phyloP scores from a whole-genome alignment of 2,329 filamentous ascomycete genomes.

The Tolypocladium sp. region DNA sequence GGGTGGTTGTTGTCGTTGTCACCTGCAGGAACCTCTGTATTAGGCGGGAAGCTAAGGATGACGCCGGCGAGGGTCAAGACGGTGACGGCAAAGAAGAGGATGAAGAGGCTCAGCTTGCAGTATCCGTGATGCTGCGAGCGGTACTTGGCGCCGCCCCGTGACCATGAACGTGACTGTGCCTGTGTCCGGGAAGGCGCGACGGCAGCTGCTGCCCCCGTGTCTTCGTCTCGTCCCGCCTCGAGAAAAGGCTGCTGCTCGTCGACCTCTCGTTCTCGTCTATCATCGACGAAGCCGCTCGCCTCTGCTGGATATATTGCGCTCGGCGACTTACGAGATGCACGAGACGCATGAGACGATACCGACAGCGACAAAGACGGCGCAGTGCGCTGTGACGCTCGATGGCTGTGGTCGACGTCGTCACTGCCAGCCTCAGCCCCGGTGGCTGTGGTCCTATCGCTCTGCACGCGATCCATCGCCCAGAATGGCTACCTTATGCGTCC shows the following conservation, averaged over 20 bases:
- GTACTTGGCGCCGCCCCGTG: neutral
- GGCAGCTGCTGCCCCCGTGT: neutral
- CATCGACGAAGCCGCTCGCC: neutral
- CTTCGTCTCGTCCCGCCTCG: neutral
- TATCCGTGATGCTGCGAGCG: neutral
- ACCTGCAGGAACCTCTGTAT: neutral
- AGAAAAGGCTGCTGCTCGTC: neutral
- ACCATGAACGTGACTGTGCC: neutral
- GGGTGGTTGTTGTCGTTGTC: neutral
- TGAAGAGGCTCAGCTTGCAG: conserved; percentile 9
- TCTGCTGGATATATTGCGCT: neutral
- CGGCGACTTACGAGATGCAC: neutral
- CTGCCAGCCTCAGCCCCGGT: neutral
- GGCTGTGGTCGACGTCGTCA: neutral
- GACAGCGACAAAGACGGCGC: neutral
- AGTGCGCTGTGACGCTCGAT: neutral
- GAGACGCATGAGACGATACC: neutral
- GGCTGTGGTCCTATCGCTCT: neutral
- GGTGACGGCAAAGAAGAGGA: conserved; percentile 13
- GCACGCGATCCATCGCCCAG: neutral
- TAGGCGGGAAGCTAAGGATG: conserved; percentile 9
- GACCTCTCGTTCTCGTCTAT: neutral
- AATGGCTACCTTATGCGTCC: neutral
- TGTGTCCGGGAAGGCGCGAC: neutral
- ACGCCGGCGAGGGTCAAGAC: conserved; percentile 12